Base-by-base conservation (phyloP, 2,329 filamentous ascomycete species). In the Colletotrichum incanum region DNA sequence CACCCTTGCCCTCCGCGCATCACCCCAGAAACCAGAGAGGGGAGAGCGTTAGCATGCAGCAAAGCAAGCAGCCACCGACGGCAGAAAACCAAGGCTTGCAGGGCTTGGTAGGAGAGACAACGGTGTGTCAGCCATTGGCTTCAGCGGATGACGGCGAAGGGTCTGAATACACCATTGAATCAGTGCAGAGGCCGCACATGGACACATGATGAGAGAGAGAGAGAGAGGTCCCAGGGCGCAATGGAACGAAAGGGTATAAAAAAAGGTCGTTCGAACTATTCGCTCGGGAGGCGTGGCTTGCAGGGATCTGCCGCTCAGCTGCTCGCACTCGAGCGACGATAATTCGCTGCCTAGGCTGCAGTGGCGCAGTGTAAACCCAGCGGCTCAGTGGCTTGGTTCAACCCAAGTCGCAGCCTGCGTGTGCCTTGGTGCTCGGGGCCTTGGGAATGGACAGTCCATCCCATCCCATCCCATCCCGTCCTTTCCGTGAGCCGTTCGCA, bases 331-430 rank as follows among this genome's bases (percentile, higher is more conserved):
- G 28, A 14, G 54, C 11, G 39, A 28, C 47, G 52, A 56, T 50
- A 61, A 73, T 73, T 73, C 71, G 67, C 67, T 73, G 71, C 67
- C 71, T 73, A 56, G 26, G 49, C 37, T 41, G 45, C 45, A 58
- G 69, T 69, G 69, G 69, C 69, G 69, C 69, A 72, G 69, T 72
- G 55, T 37, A 60, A 68, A 58, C 43, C 56, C 58, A 68, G 63
- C 56, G 43, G 65, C 52, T 69, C 50, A 72, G 69, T 72, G 69
- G 69, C 69, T 72, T 72, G 69, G 69, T 72, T 72, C 65, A 64
- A 56, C 68, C 64, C 37, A 52, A 68, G 68, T 71, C 58, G 65
- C 65, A 64, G 58, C 52, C 65, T 64, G 59, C 34, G 34, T 39
- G 5, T 28, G 23, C n/a, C 55, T 58, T 58, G 28, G 28, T 34